A percentile compares a stretch with the other conserved stretches of the same genome.
Evolutionary conservation across 768 basidiomycete species (phyloP).

Genomic region (Scleroderma citrinum): DNA sequence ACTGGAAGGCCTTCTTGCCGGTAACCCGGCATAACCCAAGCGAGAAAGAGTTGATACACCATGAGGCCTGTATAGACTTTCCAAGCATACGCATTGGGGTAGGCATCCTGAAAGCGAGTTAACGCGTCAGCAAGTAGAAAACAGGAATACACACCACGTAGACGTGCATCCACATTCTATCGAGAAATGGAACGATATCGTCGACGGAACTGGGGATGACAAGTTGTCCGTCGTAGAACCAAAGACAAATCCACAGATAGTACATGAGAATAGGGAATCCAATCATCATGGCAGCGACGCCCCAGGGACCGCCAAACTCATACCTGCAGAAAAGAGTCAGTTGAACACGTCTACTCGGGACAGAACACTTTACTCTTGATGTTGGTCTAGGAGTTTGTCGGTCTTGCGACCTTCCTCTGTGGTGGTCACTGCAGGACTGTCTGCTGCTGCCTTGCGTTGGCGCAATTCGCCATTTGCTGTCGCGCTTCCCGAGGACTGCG

Average conservation of each 20-base stretch:
- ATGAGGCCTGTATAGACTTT: conserved; percentile 88
- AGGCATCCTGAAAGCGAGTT: conserved; percentile 65
- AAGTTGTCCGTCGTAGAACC: conserved; percentile 88
- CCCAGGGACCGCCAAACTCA: conserved; percentile 94
- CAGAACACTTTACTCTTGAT: conserved; percentile 43
- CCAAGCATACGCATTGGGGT: conserved; percentile 84
- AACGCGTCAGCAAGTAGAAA: not conserved
- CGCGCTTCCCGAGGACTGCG: conserved; percentile 15
- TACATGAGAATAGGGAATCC: conserved; percentile 96
- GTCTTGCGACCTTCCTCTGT: conserved; percentile 69
- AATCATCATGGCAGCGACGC: conserved; percentile 88
- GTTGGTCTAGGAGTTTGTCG: conserved; percentile 70
- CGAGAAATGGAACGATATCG: conserved; percentile 73
- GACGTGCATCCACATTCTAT: conserved; percentile 81
- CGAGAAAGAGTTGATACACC: conserved; percentile 84
- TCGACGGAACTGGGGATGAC: conserved; percentile 61
- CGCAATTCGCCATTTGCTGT: conserved; percentile 21
- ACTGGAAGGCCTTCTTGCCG: conserved; percentile 94
- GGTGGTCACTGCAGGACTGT: conserved; percentile 22
- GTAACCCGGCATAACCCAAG: conserved; percentile 87
- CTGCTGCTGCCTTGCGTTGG: conserved; percentile 20
- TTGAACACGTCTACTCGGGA: not conserved
- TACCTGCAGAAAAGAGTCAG: conserved; percentile 47
- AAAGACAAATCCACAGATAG: conserved; percentile 96
- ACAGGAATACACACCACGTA: conserved; percentile 48